Percentiles rank a stretch among this genome's conserved stretches.
These are phyloP conservation scores for Phyllosticta capitalensis DNA, from an alignment of 2,329 filamentous ascomycete genomes.

Conservation along the genomic window DNA sequence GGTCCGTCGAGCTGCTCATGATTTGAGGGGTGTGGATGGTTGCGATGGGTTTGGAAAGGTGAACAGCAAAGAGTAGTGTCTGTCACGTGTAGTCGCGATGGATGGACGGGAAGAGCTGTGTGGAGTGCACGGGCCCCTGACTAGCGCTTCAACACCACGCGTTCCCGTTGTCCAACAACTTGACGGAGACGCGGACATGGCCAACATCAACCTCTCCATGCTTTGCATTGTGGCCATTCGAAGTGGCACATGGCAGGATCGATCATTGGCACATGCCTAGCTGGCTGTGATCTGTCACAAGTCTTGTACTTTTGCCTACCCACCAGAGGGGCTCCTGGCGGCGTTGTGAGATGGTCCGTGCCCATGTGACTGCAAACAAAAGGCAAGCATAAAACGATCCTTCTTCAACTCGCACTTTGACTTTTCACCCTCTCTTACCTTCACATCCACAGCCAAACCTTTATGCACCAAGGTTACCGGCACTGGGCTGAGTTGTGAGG, in stretches of 20 bases:
- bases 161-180: background rate
- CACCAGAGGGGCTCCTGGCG: too few relatives aligned
- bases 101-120: background rate
- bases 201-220: too few relatives aligned
- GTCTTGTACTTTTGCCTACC: too few relatives aligned
- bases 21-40: background rate
- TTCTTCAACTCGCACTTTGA: background rate
- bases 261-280: too few relatives aligned
- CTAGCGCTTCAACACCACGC: background rate
- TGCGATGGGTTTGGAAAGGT: background rate
- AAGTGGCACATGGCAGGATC: too few relatives aligned
- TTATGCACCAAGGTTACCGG: background rate
- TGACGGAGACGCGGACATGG: background rate
- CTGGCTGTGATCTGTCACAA: too few relatives aligned
- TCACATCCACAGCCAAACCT: background rate
- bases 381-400: background rate
- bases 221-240: too few relatives aligned
- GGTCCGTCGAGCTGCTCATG: constrained; percentile 26
- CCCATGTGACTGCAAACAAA: background rate
- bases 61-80: background rate
- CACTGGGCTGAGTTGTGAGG: background rate
- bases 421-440: background rate
- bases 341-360: background rate
- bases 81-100: background rate
- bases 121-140: background rate